Percentiles rank a stretch among this genome's conserved stretches.
phyloP scores from a whole-genome alignment of 75 land plant genomes.

The Picea glauca region DNA sequence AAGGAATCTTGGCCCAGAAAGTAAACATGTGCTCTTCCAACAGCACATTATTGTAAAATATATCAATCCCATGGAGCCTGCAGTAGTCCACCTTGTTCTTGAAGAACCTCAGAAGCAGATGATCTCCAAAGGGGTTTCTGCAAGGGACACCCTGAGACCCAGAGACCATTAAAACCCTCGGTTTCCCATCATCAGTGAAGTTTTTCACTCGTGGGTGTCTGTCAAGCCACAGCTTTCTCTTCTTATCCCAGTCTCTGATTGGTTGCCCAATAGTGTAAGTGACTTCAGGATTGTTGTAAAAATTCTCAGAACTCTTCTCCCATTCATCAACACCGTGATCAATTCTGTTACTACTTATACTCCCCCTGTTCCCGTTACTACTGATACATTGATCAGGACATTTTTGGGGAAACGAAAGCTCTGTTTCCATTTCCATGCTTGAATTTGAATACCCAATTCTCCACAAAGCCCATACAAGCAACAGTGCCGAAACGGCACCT shows the following conservation, averaged over 20 bases:
- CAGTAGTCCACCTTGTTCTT: slow-evolving; percentile 96
- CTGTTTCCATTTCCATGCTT: not conserved
- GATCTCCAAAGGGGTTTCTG: slow-evolving; percentile 73
- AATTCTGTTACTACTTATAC: not conserved
- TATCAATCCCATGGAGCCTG: slow-evolving; percentile 63
- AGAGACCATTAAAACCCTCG: slow-evolving; percentile 55
- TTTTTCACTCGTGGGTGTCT: slow-evolving; percentile 34
- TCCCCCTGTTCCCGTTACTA: not conserved
- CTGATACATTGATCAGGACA: not conserved
- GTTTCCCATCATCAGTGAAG: slow-evolving; percentile 22
- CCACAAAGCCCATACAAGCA: slow-evolving; percentile 33
- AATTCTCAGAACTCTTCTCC: not conserved
- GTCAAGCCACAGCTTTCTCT: slow-evolving; percentile 58
- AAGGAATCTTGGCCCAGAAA: slow-evolving; percentile 88
- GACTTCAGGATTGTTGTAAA: not conserved
- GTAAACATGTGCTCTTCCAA: slow-evolving; percentile 56
- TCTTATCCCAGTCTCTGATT: slow-evolving; percentile 63
- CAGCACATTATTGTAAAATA: slow-evolving; percentile 80
- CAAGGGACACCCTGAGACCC: slow-evolving; percentile 82
- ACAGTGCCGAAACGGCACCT: slow-evolving; percentile 32
- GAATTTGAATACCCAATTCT: slow-evolving; percentile 4
- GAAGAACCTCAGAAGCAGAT: slow-evolving; percentile 69
- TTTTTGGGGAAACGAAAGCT: not conserved
- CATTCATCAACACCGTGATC: not conserved
- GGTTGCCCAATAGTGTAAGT: slow-evolving; percentile 30